Percentiles rank a stretch among this genome's conserved stretches.
phyloP scores from a whole-genome alignment of 2,329 filamentous ascomycete genomes.

The Cytospora chrysosperma region DNA sequence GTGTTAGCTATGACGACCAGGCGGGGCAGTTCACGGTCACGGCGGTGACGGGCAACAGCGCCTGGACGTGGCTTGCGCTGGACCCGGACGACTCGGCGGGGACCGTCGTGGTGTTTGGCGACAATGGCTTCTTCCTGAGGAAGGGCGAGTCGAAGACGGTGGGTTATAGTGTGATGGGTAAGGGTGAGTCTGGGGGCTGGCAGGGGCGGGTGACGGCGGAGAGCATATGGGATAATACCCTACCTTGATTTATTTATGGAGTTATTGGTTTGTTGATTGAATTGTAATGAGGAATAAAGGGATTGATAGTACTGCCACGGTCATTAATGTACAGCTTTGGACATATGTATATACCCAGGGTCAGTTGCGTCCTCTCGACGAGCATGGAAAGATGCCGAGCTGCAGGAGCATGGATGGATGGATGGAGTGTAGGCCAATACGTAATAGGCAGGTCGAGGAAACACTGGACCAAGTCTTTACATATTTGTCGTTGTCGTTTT shows the following conservation, averaged over 20 bases:
- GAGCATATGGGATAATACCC: constrained; percentile 51
- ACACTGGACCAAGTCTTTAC: no score
- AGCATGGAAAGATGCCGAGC: no score
- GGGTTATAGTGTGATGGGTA: constrained; percentile 45
- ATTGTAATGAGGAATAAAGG: no score
- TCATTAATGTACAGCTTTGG: no score
- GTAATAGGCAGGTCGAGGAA: no score
- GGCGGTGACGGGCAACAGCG: constrained; percentile 47
- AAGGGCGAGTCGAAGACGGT: constrained; percentile 45
- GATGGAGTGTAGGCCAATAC: no score
- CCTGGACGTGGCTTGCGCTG: constrained; percentile 55
- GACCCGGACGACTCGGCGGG: constrained; percentile 39
- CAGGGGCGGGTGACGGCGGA: constrained; percentile 46
- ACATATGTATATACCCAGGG: no score
- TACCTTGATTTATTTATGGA: neutral
- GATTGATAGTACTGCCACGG: no score
- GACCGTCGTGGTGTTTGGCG: constrained; percentile 49
- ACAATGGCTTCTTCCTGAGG: constrained; percentile 52
- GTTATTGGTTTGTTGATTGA: no score
- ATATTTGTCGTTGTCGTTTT: no score
- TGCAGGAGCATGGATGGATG: no score
- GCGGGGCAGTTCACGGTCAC: constrained; percentile 44
- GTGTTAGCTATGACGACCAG: constrained; percentile 27
- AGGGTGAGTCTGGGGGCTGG: constrained; percentile 28
- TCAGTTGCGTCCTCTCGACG: no score